These are phyloP conservation scores for Debaryomycetaceae sp. DNA, from an alignment of 1,139 yeast genomes.

Conservation along the genomic window DNA sequence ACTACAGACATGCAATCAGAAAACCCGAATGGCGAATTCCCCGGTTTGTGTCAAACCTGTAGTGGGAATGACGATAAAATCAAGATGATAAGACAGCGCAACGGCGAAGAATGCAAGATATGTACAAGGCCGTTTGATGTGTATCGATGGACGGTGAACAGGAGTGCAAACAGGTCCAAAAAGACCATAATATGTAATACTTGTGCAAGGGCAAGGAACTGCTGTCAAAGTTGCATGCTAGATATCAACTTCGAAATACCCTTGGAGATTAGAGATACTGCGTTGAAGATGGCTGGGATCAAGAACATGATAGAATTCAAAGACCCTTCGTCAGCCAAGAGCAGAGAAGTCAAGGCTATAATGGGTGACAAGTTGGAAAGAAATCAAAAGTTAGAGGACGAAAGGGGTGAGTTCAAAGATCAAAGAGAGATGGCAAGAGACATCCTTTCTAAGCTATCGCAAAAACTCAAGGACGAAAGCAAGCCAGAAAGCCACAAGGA, in stretches of 20 bases:
- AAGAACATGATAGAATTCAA: slow-evolving; percentile 12
- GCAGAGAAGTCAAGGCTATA: slow-evolving; percentile 43
- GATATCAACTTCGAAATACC: slow-evolving; percentile 82
- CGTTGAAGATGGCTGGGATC: slow-evolving; percentile 69
- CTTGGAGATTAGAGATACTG: slow-evolving; percentile 73
- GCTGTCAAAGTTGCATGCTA: slow-evolving; percentile 85
- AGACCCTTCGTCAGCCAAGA: slow-evolving; percentile 15
- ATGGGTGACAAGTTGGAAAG: slow-evolving; percentile 36
- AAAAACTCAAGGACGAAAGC: slow-evolving; percentile 18
- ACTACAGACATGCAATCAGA: no score
- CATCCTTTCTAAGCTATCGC: slow-evolving; percentile 39
- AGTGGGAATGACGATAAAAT: slow-evolving; percentile 63
- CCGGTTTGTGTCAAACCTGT: slow-evolving; percentile 70
- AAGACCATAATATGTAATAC: slow-evolving; percentile 67
- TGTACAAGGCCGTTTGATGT: slow-evolving; percentile 85
- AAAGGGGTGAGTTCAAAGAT: slow-evolving; percentile 13
- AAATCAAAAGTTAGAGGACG: slow-evolving; percentile 13
- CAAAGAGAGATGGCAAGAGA: slow-evolving; percentile 25
- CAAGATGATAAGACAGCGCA: slow-evolving; percentile 67
- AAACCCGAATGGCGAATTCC: slow-evolving; percentile 30
- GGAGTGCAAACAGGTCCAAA: slow-evolving; percentile 34
- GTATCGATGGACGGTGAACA: slow-evolving; percentile 61
- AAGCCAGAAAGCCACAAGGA: slow-evolving; percentile 4
- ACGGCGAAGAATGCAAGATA: slow-evolving; percentile 73
- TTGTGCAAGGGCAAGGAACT: slow-evolving; percentile 74